Evolutionary conservation across 768 basidiomycete genomes (phyloP).

Genomic region (Leucocoprinus sp.): DNA sequence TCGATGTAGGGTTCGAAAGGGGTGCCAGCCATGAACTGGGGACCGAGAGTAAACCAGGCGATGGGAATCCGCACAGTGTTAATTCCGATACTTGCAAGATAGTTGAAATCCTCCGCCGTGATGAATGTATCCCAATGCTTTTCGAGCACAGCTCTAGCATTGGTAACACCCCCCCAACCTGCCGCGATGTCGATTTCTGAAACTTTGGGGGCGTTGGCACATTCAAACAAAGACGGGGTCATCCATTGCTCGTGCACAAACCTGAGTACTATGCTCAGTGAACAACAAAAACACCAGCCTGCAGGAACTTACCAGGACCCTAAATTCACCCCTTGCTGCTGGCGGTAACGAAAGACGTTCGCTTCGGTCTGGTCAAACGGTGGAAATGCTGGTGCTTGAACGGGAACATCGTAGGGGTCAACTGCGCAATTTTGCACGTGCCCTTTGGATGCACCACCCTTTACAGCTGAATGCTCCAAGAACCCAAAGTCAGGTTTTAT

Average conservation of each 20-base stretch:
- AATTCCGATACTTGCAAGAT: slow-evolving; percentile 58
- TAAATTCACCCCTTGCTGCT: slow-evolving; percentile 57
- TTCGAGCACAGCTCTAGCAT: slow-evolving; percentile 48
- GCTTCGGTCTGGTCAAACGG: slow-evolving; percentile 43
- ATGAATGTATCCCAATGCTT: slow-evolving; percentile 76
- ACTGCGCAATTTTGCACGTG: slow-evolving; percentile 18
- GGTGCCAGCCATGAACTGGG: slow-evolving; percentile 51
- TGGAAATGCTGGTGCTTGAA: slow-evolving; percentile 30
- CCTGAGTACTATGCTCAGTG: slow-evolving; percentile 24
- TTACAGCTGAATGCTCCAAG: not conserved
- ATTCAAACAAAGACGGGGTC: slow-evolving; percentile 55
- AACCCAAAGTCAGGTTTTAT: not conserved
- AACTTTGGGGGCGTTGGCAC: slow-evolving; percentile 40
- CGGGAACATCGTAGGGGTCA: slow-evolving; percentile 22
- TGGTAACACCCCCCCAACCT: slow-evolving; percentile 42
- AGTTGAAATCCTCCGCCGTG: slow-evolving; percentile 52
- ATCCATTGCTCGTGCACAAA: slow-evolving; percentile 74
- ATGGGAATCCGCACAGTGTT: slow-evolving; percentile 60
- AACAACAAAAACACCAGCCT: not conserved
- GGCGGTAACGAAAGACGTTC: slow-evolving; percentile 49
- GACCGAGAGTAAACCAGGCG: slow-evolving; percentile 56
- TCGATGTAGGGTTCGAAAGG: slow-evolving; percentile 46
- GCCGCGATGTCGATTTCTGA: slow-evolving; percentile 62
- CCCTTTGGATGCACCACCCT: not conserved
- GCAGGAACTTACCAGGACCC: slow-evolving; percentile 56